A percentile compares a stretch with the other conserved stretches of the same genome.
Evolutionary conservation across 192 early-diverging fungal genomes (phyloP).

Genomic region (Spizellomyces punctatus): DNA sequence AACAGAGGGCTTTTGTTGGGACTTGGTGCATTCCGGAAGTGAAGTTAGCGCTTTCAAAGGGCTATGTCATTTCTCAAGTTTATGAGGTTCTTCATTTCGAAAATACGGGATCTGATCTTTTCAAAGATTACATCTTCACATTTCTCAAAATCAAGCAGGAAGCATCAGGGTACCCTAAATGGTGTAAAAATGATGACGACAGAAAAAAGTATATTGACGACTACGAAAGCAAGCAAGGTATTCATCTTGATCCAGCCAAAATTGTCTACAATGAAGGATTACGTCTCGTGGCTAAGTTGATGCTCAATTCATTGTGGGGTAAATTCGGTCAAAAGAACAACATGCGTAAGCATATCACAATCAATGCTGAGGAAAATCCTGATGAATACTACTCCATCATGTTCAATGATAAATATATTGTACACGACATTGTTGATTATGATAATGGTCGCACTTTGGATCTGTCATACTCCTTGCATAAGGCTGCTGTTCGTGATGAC

Average conservation of each 20-base stretch:
- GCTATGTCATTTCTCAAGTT: neutral
- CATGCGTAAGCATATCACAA: neutral
- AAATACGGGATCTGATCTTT: slow-evolving; percentile 1
- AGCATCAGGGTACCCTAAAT: slow-evolving; percentile 1
- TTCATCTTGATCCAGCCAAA: neutral
- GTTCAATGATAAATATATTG: slow-evolving; percentile 5
- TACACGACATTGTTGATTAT: neutral
- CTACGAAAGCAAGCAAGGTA: neutral
- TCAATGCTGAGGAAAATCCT: slow-evolving; percentile 1
- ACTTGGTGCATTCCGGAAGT: slow-evolving; percentile 1
- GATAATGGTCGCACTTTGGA: slow-evolving; percentile 3
- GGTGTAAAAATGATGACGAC: slow-evolving; percentile 1
- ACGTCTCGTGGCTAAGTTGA: neutral
- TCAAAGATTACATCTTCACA: neutral
- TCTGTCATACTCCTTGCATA: neutral
- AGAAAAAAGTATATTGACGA: slow-evolving; percentile 7
- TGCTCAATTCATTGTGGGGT: slow-evolving; percentile 4
- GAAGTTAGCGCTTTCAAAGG: neutral
- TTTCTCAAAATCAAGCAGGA: slow-evolving; percentile 7
- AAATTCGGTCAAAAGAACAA: slow-evolving; percentile 5
- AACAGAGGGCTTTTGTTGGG: neutral
- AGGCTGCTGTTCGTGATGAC: neutral
- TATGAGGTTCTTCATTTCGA: neutral
- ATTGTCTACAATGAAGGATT: neutral
- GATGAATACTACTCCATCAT: neutral